Evolutionary conservation across 1,284 basidiomycete genomes (phyloP).

Genomic region (Xerocomus nothofagi): DNA sequence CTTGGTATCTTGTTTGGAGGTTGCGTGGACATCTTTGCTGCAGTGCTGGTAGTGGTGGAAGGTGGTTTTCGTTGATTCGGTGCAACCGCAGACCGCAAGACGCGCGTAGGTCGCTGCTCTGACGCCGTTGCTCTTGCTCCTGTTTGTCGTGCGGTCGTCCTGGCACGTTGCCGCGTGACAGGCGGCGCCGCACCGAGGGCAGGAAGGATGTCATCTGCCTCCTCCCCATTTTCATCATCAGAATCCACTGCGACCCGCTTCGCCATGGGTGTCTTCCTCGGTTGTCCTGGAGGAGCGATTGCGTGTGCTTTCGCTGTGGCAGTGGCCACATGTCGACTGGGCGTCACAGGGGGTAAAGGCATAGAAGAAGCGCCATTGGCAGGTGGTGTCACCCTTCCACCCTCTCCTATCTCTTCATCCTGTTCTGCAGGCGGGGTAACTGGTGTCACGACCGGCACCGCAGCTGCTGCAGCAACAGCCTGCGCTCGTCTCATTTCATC

Average conservation of each 20-base stretch:
- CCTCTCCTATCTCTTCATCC: conserved; percentile 54
- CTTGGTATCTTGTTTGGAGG: conserved; percentile 77
- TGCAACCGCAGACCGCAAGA: conserved; percentile 68
- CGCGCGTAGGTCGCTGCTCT: conserved; percentile 68
- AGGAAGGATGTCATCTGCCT: conserved; percentile 63
- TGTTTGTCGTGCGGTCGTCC: conserved; percentile 42
- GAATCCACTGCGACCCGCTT: conserved; percentile 61
- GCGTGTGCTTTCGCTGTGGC: conserved; percentile 66
- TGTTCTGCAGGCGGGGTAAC: conserved; percentile 76
- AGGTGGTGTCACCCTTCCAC: conserved; percentile 40
- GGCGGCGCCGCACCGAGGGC: conserved; percentile 53
- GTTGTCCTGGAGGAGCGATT: conserved; percentile 77
- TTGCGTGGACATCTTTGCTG: conserved; percentile 37
- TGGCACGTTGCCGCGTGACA: conserved; percentile 41
- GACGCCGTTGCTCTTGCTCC: conserved; percentile 54
- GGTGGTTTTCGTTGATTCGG: conserved; percentile 33
- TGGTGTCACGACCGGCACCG: conserved; percentile 61
- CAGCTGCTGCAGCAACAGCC: conserved; percentile 41
- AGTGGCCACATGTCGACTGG: conserved; percentile 67
- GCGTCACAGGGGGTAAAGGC: conserved; percentile 70
- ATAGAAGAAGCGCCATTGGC: conserved; percentile 34
- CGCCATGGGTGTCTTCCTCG: conserved; percentile 78
- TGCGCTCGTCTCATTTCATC: conserved; percentile 67
- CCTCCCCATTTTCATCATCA: conserved; percentile 56
- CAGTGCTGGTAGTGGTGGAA: conserved; percentile 42